Evolutionary conservation across 2,329 filamentous ascomycete genomes (phyloP).

Genomic region (Cladophialophora exuberans): DNA sequence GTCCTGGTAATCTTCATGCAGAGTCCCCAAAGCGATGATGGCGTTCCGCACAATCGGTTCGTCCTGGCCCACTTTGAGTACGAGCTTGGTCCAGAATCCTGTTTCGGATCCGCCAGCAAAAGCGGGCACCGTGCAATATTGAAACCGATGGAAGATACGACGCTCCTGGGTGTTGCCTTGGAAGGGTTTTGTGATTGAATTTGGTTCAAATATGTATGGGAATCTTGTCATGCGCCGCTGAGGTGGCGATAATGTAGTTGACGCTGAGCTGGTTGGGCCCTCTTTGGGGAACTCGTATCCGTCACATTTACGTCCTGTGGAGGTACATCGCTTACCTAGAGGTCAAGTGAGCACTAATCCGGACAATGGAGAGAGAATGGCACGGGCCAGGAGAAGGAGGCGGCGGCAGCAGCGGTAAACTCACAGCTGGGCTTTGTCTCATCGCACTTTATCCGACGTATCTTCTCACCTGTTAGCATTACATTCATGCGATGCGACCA

Average conservation of each 20-base stretch:
- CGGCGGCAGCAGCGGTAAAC: conserved; percentile 12
- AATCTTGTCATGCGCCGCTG: conserved; percentile 11
- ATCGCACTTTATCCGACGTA: conserved; percentile 50
- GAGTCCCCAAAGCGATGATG: conserved; percentile 66
- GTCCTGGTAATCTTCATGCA: conserved; percentile 58
- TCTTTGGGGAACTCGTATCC: conserved; percentile 57
- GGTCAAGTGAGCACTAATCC: conserved; percentile 25
- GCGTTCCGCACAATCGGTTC: conserved; percentile 66
- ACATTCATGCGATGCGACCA: conserved; percentile 8
- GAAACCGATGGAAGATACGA: conserved; percentile 66
- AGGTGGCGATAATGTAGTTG: conserved; percentile 19
- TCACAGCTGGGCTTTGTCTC: conserved; percentile 45
- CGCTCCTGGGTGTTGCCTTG: conserved; percentile 57
- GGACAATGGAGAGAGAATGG: conserved; percentile 5
- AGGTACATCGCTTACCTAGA: conserved; percentile 59
- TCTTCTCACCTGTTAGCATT: conserved; percentile 19
- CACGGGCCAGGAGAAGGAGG: conserved; percentile 3
- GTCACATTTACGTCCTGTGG: conserved; percentile 61
- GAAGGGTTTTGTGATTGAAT: conserved; percentile 43
- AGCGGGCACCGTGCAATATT: conserved; percentile 63
- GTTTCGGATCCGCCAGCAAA: conserved; percentile 70
- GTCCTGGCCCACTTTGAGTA: conserved; percentile 65
- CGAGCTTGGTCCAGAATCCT: conserved; percentile 66
- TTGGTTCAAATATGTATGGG: conserved; percentile 28
- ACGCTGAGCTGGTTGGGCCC: conserved; percentile 15